Percentiles rank a stretch among this genome's conserved stretches.
Evolutionary conservation across 768 basidiomycete genomes (phyloP).

Genomic region (Porpolomopsis calyptriformis): DNA sequence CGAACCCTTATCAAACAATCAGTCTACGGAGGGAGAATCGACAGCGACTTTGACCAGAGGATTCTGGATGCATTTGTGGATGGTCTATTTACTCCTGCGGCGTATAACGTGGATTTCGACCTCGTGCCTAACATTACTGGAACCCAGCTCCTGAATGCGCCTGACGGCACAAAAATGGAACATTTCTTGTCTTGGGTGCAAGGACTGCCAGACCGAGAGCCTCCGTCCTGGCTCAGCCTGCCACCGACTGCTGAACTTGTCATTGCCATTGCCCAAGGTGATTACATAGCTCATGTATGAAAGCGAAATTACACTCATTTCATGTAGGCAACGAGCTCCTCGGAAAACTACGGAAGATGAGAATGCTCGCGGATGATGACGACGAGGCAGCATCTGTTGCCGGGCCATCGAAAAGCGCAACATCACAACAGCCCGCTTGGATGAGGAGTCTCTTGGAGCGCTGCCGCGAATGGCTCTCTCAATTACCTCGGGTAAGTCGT

Average conservation of each 20-base stretch:
- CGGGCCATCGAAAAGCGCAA: constrained; percentile 51
- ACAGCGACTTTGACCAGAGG: constrained; percentile 90
- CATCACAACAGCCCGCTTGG: constrained; percentile 83
- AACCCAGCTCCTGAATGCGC: constrained; percentile 51
- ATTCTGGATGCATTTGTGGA: constrained; percentile 93
- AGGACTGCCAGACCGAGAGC: constrained; percentile 82
- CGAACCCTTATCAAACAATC: constrained; percentile 90
- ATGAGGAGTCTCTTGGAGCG: constrained; percentile 80
- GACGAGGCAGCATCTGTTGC: constrained; percentile 46
- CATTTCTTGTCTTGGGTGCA: constrained; percentile 89
- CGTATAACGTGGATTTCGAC: constrained; percentile 91
- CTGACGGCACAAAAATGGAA: constrained; percentile 87
- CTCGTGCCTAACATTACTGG: constrained; percentile 61
- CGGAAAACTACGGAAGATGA: constrained; percentile 86
- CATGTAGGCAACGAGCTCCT: constrained; percentile 67
- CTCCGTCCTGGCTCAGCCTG: constrained; percentile 88
- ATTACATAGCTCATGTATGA: constrained; percentile 9
- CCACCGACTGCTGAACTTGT: constrained; percentile 88
- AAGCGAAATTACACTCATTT: constrained; percentile 3
- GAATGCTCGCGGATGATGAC: constrained; percentile 78
- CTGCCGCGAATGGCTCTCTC: constrained; percentile 72
- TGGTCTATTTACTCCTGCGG: constrained; percentile 70
- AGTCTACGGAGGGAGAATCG: constrained; percentile 88
- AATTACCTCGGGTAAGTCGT: constrained; percentile 58
- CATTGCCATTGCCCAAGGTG: constrained; percentile 87